phyloP scores from a whole-genome alignment of 495 filamentous ascomycete species.

The Xanthoparmelia taractica region DNA sequence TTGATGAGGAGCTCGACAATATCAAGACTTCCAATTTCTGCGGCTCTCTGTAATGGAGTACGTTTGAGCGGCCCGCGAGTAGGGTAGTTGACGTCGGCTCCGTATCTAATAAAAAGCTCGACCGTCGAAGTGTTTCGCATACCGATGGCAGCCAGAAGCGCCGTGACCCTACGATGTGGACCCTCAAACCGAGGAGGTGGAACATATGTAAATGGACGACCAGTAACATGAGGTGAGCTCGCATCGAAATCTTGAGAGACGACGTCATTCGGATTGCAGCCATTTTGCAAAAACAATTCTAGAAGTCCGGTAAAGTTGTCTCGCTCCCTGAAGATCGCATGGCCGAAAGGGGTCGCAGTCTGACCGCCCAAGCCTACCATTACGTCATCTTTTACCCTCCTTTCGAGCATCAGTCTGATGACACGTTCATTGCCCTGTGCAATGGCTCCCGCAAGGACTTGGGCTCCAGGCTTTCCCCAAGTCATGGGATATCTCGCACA shows the following conservation, averaged over 20 bases:
- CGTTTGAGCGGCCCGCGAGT: conserved; percentile 4
- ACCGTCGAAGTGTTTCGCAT: background rate
- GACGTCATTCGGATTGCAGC: background rate
- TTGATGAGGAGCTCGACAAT: conserved; percentile 28
- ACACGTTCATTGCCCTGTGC: background rate
- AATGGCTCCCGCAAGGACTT: background rate
- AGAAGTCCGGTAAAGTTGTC: background rate
- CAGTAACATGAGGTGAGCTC: too few species aligned
- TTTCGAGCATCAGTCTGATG: background rate
- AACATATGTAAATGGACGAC: too few species aligned
- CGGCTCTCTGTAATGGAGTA: conserved; percentile 28
- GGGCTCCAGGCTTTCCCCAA: background rate
- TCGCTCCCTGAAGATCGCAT: background rate
- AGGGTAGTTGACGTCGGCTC: conserved; percentile 9
- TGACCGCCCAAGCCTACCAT: background rate
- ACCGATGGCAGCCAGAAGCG: background rate
- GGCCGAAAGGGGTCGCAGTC: background rate
- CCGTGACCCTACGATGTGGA: background rate
- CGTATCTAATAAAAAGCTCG: conserved; percentile 16
- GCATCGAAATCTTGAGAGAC: background rate
- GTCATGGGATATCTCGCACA: background rate
- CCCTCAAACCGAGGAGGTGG: too few species aligned
- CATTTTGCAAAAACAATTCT: background rate
- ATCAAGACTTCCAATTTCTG: conserved; percentile 19
- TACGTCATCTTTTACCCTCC: background rate